Evolutionary conservation across 169 alveolate species (phyloP).

Genomic region (Babesia divergens): DNA sequence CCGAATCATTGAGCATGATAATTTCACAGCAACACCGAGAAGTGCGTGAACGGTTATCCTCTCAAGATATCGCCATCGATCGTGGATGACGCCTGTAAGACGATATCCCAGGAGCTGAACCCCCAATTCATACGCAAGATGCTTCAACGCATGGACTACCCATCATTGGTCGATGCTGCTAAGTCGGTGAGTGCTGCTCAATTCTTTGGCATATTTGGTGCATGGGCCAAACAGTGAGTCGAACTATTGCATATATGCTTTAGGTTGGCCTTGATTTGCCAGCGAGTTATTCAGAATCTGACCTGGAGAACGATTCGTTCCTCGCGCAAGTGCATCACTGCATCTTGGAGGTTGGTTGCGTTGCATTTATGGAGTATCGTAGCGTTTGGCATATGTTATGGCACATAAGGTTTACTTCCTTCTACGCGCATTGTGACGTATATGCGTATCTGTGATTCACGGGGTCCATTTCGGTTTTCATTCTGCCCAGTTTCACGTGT

Average conservation of each 20-base stretch:
- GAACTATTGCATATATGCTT: not conserved
- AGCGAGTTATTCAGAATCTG: slow-evolving; percentile 56
- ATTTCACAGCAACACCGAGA: slow-evolving; percentile 64
- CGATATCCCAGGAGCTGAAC: slow-evolving; percentile 68
- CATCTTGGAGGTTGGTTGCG: slow-evolving; percentile 64
- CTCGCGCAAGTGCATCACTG: slow-evolving; percentile 68
- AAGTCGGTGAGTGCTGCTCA: slow-evolving; percentile 56
- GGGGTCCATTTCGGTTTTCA: too few species aligned
- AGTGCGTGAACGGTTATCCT: slow-evolving; percentile 75
- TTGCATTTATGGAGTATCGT: not conserved
- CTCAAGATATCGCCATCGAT: slow-evolving; percentile 39
- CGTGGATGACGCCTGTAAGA: slow-evolving; percentile 58
- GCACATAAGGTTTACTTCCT: not conserved
- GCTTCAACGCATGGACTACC: slow-evolving; percentile 69
- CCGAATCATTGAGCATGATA: not conserved
- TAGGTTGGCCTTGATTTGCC: slow-evolving; percentile 69
- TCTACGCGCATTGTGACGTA: not conserved
- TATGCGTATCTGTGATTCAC: too few species aligned
- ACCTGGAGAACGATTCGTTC: slow-evolving; percentile 66
- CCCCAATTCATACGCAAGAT: slow-evolving; percentile 72
- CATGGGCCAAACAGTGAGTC: too few species aligned
- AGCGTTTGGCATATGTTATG: not conserved
- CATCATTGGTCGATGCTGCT: slow-evolving; percentile 69
- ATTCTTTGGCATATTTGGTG: not conserved
- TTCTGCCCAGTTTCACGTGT: slow-evolving; percentile 65